Base-by-base conservation (phyloP, 1,284 basidiomycete species). In the Vanrija sp. region DNA sequence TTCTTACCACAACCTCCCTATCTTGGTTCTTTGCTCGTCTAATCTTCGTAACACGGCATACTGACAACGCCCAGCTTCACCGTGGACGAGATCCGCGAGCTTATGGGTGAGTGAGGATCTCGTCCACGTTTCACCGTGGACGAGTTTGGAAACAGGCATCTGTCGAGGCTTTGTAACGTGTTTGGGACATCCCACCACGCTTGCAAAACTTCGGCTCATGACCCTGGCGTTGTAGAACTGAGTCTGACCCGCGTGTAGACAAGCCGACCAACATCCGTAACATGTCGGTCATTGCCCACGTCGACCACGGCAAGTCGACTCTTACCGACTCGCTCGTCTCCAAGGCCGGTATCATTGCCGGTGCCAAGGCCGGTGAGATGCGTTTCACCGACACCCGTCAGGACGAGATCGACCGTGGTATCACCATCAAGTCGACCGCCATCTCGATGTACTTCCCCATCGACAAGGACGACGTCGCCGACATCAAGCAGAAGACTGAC, bases 271-370 rank as follows among this genome's bases (percentile, higher is more conserved):
- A 69, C 65, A 73, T 76, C 67, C 79, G 91, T 80, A 97, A 97
- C 85, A 97, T 97, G 93, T 92, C 89, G 85, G 91, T 95, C 73
- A 95, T 94, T 78, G 91, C 91, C 74, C 91, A 94, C 80, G 92
- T 99, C 86, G 96, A 99, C 81, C 96, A 99, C 83, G 96, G 96
- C 82, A 99, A 99, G 82, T 98, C 96, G 58, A 98, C 96, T 69
- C 87, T 99, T 69, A 97, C 96, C 71, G 96, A 99, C 80, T 98
- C 96, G 51, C 84, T 99, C 55, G 94, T 99, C 72, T 95, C 95
- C 67, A 98, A 98, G 83, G 96, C 96, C 64, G 96, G 96, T 86
- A 99, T 99, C 78, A 98, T 99, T 74, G 95, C 96, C 68, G 81
- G 83, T 55, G 82, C 91, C 74, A 97, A 97, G 80, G 93, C 96